Percentiles rank a stretch among this genome's conserved stretches.
Conservation (phyloP, 2,329 filamentous ascomycete species). For the Neofusicoccum sp. region DNA sequence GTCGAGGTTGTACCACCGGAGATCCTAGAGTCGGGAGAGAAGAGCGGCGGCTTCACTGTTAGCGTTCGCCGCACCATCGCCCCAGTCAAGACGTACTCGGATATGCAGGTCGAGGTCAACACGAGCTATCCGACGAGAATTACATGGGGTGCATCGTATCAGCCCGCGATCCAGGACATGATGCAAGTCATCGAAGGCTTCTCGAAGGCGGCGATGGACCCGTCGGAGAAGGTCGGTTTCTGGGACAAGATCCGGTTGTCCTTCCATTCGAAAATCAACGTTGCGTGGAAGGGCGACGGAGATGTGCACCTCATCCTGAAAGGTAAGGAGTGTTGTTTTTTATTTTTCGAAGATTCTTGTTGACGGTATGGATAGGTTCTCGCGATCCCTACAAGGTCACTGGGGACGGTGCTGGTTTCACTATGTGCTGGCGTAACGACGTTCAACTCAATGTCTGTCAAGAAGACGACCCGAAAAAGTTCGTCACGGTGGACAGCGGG, state of each 20-base stretch:
- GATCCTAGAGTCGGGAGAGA: slow-evolving; percentile 57
- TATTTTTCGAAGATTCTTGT: too few relatives aligned
- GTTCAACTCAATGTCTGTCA: slow-evolving; percentile 85
- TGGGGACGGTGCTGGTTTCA: slow-evolving; percentile 88
- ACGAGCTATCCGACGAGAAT: slow-evolving; percentile 89
- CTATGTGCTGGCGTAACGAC: slow-evolving; percentile 98
- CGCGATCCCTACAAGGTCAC: slow-evolving; percentile 93
- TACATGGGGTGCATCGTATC: slow-evolving; percentile 96
- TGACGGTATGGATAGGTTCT: too few relatives aligned
- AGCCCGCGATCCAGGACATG: slow-evolving; percentile 98
- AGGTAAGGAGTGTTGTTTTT: too few relatives aligned
- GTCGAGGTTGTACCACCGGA: slow-evolving; percentile 82
- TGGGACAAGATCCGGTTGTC: slow-evolving; percentile 98
- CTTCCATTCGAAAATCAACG: slow-evolving; percentile 87
- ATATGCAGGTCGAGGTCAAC: slow-evolving; percentile 90
- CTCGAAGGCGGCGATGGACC: slow-evolving; percentile 91
- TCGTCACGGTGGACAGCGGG: slow-evolving; percentile 94
- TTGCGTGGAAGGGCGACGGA: slow-evolving; percentile 93
- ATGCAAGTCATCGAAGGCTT: slow-evolving; percentile 99
- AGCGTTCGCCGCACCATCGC: slow-evolving; percentile 89
- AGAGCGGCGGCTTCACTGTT: slow-evolving; percentile 72
- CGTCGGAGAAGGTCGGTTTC: slow-evolving; percentile 91
- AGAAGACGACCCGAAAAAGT: slow-evolving; percentile 83
- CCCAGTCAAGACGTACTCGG: slow-evolving; percentile 94
- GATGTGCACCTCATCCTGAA: slow-evolving; percentile 94